These are phyloP conservation scores for Apiotrichum akiyoshidainum DNA, from an alignment of 1,284 basidiomycete species.

Conservation along the genomic window DNA sequence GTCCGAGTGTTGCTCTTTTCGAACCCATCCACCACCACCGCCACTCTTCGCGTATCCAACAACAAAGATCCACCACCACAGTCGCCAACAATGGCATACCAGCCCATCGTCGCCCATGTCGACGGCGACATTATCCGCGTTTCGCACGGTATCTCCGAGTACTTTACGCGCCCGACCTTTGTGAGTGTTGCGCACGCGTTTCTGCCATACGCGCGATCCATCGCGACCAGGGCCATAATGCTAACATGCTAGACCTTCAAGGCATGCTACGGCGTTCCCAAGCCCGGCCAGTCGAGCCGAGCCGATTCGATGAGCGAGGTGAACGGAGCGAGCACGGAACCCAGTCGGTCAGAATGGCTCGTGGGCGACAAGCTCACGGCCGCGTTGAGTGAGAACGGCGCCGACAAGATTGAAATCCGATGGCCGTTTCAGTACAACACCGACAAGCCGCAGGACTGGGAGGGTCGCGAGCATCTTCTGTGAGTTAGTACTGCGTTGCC, in stretches of 20 bases:
- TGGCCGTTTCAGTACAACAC: slow-evolving; percentile 80
- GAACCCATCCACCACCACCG: not conserved
- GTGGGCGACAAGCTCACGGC: slow-evolving; percentile 78
- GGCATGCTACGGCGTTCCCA: slow-evolving; percentile 38
- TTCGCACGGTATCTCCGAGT: slow-evolving; percentile 35
- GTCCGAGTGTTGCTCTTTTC: not conserved
- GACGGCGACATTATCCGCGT: slow-evolving; percentile 40
- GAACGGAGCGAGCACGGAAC: slow-evolving; percentile 19
- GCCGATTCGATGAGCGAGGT: slow-evolving; percentile 11
- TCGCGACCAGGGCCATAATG: not conserved
- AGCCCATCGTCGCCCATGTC: slow-evolving; percentile 37
- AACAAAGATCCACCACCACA: not conserved
- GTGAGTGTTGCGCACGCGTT: slow-evolving; percentile 22
- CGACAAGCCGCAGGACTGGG: slow-evolving; percentile 66
- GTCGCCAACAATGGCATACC: slow-evolving; percentile 6
- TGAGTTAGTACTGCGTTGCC: slow-evolving; percentile 52
- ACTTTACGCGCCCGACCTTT: slow-evolving; percentile 32
- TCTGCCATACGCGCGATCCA: not conserved
- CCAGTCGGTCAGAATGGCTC: slow-evolving; percentile 67
- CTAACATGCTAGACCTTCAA: slow-evolving; percentile 22
- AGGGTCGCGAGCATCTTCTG: slow-evolving; percentile 89
- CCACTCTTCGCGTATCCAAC: too few species aligned
- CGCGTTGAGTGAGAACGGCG: slow-evolving; percentile 60
- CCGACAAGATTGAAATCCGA: slow-evolving; percentile 66
- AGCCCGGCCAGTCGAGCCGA: slow-evolving; percentile 6